Base-by-base conservation (phyloP, 2,329 filamentous ascomycete genomes). In the Aspergillus tanneri region DNA sequence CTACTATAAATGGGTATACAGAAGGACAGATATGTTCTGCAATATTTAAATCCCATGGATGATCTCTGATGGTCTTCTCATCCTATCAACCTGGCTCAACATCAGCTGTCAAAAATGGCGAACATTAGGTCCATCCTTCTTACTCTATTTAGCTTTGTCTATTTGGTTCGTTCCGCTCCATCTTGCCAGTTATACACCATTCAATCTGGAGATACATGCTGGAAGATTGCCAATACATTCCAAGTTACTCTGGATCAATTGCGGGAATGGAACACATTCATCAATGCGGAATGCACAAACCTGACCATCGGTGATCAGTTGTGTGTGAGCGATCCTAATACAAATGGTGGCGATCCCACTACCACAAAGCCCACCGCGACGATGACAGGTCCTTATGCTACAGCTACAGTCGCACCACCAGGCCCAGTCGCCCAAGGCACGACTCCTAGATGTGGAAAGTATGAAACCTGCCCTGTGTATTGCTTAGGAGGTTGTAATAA, bases 211-310 rank as follows among this genome's bases (percentile, higher is more conserved):
- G 39, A 36, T 5, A 38, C 43, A 4, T 53, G 50, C 35, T 12
- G 24, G 10, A 23, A 42, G 3, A 45, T 53, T 6, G 16, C 27
- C 2, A 27, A 41, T 3, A 21, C 11, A 8, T 42, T 23, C 27
- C 8, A 16, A 4, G 39, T 50, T 14, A 34, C 21, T 10, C 4
- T 50, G 1, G 11, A 37, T 5, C 16, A 50, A 3, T 24, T 53
- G n/a, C 40, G 43, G 3, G 23, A 19, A 6, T 53, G 47, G 50
- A 53, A 53, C 36, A 16, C 34, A 2, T 53, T 40, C 25, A 12
- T 53, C n/a, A 47, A 50, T 9, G 10, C 23, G 3, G 47, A 37
- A 5, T 53, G 50, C 21, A 53, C 43, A 6, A 53, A 50, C 46
- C 50, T 53, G 11, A 28, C 36, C 2, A 30, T 40, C 5, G 46